Evolutionary conservation across 1,284 basidiomycete genomes (phyloP).

Genomic region (Ustilago xerochloae): DNA sequence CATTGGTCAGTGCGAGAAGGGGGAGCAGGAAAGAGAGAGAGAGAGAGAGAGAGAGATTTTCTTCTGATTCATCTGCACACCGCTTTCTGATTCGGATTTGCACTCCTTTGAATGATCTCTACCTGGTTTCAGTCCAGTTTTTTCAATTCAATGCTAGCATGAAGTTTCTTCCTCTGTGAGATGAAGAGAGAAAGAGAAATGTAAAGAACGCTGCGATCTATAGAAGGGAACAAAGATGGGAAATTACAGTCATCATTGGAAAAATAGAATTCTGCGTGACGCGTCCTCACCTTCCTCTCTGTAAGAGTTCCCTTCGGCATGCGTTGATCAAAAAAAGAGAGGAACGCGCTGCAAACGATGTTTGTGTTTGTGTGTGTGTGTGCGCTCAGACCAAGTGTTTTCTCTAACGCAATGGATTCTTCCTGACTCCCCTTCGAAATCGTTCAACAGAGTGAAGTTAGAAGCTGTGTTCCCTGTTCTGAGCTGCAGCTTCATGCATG

Average conservation of each 20-base stretch:
- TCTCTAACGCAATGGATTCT: neutral
- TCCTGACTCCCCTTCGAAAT: neutral
- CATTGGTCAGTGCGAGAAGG: slow-evolving; percentile 1
- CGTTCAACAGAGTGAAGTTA: no score
- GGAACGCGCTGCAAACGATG: neutral
- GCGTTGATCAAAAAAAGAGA: neutral
- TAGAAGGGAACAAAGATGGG: no score
- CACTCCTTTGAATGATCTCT: no score
- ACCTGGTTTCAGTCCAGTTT: no score
- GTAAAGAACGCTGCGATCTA: no score
- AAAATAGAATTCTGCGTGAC: neutral
- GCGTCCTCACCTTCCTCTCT: neutral
- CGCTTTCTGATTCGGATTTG: no score
- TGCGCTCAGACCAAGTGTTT: slow-evolving; percentile 6
- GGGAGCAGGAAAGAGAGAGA: neutral
- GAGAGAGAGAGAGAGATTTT: neutral
- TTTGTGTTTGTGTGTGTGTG: neutral
- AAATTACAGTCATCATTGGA: neutral
- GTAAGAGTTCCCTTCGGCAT: neutral
- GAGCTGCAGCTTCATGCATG: neutral
- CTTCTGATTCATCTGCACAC: no score
- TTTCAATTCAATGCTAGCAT: no score
- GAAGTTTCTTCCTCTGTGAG: no score
- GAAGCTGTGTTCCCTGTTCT: neutral
- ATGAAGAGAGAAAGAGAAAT: no score